Percentiles rank a stretch among this genome's conserved stretches.
Evolutionary conservation across 805 yeast species (phyloP).

Genomic region (Grigorovia humatica): DNA sequence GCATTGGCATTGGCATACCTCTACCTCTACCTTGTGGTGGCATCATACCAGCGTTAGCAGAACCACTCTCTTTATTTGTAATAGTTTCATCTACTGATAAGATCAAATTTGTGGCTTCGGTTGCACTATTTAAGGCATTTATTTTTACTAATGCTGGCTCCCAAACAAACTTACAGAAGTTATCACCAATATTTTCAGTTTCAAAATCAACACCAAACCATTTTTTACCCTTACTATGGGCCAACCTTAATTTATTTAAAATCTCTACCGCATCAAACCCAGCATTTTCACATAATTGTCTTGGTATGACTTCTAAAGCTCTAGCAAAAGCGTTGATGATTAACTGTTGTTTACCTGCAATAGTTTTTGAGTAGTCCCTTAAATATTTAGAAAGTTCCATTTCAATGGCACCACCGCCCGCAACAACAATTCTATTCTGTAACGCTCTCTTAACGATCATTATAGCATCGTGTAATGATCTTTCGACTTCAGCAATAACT

Average conservation of each 20-base stretch:
- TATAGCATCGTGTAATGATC: conserved; percentile 95
- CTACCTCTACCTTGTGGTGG: conserved; percentile 56
- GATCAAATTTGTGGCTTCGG: conserved; percentile 91
- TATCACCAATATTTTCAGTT: conserved; percentile 71
- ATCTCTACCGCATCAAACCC: conserved; percentile 97
- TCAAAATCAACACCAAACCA: conserved; percentile 93
- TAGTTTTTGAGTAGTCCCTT: conserved; percentile 75
- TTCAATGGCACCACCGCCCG: conserved; percentile 99
- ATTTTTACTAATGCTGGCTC: conserved; percentile 92
- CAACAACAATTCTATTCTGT: conserved; percentile 77
- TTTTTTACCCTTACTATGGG: conserved; percentile 84
- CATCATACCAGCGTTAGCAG: conserved; percentile 39
- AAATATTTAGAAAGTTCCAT: conserved; percentile 89
- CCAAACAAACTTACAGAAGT: conserved; percentile 85
- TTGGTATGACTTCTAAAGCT: conserved; percentile 91
- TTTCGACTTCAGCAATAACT: conserved; percentile 93
- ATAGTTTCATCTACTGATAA: conserved; percentile 95
- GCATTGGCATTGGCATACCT: conserved; percentile 45
- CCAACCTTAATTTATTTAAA: conserved; percentile 80
- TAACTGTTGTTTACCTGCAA: conserved; percentile 93
- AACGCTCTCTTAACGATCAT: conserved; percentile 96
- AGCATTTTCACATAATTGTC: conserved; percentile 97
- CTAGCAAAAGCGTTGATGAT: conserved; percentile 87
- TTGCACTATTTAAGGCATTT: conserved; percentile 90
- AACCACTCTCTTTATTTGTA: conserved; percentile 55